Conservation (phyloP, 257 asterid genomes). For the Fraxinus cuspidata region DNA sequence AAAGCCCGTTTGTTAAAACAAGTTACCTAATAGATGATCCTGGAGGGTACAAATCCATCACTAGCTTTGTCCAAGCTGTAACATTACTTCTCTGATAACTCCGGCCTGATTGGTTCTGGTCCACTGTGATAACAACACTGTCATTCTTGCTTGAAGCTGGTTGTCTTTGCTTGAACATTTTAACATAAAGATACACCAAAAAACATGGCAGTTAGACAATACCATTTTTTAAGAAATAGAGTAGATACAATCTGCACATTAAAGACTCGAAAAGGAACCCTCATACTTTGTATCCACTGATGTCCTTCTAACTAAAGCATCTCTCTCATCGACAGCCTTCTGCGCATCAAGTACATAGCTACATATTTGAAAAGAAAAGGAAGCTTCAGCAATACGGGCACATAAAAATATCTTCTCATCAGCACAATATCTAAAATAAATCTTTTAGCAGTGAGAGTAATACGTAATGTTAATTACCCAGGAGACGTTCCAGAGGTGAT, state of each 20-base stretch:
- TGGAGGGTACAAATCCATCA: conserved; percentile 84
- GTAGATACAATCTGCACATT: conserved; percentile 1
- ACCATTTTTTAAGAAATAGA: conserved; percentile 17
- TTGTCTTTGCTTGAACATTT: conserved; percentile 93
- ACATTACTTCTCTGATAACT: conserved; percentile 52
- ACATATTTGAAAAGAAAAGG: conserved; percentile 25
- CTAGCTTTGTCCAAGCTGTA: conserved; percentile 86
- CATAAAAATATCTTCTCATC: conserved; percentile 9
- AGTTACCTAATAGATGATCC: conserved; percentile 66
- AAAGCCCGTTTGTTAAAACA: conserved; percentile 1
- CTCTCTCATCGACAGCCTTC: conserved; percentile 73
- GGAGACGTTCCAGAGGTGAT: conserved; percentile 88
- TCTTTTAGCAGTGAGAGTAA: conserved; percentile 23
- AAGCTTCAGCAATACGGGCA: conserved; percentile 23
- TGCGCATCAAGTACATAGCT: conserved; percentile 83
- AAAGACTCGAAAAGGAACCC: conserved; percentile 29
- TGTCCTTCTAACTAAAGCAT: conserved; percentile 57
- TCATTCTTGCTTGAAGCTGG: conserved; percentile 95
- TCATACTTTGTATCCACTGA: conserved; percentile 72
- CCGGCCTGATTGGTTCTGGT: conserved; percentile 44
- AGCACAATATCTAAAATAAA: conserved; percentile 17
- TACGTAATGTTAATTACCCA: conserved; percentile 54
- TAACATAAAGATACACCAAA: conserved; percentile 41
- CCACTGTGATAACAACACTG: conserved; percentile 63
- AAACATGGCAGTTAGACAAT: conserved; percentile 44